Evolutionary conservation across 192 early-diverging fungal species (phyloP).

Genomic region (Backusella westeae): DNA sequence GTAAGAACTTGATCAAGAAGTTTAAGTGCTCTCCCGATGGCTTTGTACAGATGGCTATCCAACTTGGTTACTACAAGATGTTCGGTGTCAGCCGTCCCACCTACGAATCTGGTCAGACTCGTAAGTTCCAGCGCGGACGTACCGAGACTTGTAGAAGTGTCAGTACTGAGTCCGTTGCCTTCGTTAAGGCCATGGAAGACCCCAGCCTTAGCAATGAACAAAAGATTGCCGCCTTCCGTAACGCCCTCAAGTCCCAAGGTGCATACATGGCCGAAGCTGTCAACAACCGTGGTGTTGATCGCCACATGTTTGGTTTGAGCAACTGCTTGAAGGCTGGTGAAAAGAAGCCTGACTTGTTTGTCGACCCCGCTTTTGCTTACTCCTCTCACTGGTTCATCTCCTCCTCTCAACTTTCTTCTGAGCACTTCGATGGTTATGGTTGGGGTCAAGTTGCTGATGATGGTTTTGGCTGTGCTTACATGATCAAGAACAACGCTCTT

Average conservation of each 20-base stretch:
- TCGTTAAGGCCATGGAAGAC: conserved; percentile 87
- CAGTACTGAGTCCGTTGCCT: conserved; percentile 69
- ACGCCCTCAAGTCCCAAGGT: conserved; percentile 77
- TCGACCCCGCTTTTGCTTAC: conserved; percentile 78
- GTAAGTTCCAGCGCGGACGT: conserved; percentile 90
- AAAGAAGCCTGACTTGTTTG: conserved; percentile 80
- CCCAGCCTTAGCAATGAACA: conserved; percentile 38
- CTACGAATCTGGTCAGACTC: conserved; percentile 92
- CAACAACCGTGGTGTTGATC: conserved; percentile 86
- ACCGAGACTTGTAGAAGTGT: conserved; percentile 93
- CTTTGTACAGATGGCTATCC: conserved; percentile 90
- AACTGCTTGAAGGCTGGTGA: conserved; percentile 74
- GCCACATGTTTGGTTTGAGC: conserved; percentile 85
- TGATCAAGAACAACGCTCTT: conserved; percentile 82
- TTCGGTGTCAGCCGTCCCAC: conserved; percentile 76
- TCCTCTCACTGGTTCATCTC: conserved; percentile 90
- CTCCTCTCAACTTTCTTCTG: conserved; percentile 89
- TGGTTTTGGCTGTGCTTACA: conserved; percentile 93
- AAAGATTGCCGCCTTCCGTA: conserved; percentile 70
- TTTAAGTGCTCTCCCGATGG: conserved; percentile 78
- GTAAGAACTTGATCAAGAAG: conserved; percentile 93
- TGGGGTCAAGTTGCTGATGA: conserved; percentile 85
- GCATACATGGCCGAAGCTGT: conserved; percentile 78
- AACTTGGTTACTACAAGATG: conserved; percentile 94
- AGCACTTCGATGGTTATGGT: conserved; percentile 93